These are phyloP conservation scores for Radiomyces spectabilis DNA, from an alignment of 192 early-diverging fungal genomes.

Conservation along the genomic window DNA sequence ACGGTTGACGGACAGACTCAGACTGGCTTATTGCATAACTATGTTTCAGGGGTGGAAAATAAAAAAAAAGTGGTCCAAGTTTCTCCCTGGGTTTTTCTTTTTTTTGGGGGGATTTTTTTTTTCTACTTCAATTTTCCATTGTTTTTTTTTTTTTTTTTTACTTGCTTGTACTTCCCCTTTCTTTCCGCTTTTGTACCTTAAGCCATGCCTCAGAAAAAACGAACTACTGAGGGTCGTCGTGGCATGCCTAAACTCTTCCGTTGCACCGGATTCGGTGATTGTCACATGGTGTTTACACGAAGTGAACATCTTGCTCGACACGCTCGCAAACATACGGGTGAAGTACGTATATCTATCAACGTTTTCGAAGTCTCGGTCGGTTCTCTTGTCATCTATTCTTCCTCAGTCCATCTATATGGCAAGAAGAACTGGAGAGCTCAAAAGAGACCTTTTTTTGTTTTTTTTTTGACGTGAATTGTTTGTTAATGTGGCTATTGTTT, in stretches of 20 bases:
- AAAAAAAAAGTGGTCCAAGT: background rate
- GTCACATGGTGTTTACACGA: slow-evolving; percentile 42
- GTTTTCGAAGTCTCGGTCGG: no score
- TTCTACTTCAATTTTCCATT: background rate
- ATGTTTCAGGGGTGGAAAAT: background rate
- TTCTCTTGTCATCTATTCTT: background rate
- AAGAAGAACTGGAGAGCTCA: background rate
- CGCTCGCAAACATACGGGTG: slow-evolving; percentile 28
- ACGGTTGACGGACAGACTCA: no score
- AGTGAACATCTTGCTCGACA: slow-evolving; percentile 43
- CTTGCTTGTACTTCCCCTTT: background rate
- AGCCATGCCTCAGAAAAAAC: background rate
- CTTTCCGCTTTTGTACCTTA: background rate
- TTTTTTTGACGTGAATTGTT: background rate
- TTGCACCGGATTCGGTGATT: slow-evolving; percentile 42
- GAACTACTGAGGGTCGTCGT: no score
- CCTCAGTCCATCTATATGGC: background rate
- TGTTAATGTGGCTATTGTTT: background rate
- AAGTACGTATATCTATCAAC: slow-evolving; percentile 19
- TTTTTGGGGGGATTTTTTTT: background rate
- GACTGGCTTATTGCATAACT: background rate
- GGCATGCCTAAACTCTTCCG: slow-evolving; percentile 28
- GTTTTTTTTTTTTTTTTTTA: background rate
- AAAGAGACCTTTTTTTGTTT: background rate
- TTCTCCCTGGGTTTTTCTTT: background rate